These are phyloP conservation scores for Neopestalotiopsis rosae DNA, from an alignment of 2,329 filamentous ascomycete species.

Conservation along the genomic window DNA sequence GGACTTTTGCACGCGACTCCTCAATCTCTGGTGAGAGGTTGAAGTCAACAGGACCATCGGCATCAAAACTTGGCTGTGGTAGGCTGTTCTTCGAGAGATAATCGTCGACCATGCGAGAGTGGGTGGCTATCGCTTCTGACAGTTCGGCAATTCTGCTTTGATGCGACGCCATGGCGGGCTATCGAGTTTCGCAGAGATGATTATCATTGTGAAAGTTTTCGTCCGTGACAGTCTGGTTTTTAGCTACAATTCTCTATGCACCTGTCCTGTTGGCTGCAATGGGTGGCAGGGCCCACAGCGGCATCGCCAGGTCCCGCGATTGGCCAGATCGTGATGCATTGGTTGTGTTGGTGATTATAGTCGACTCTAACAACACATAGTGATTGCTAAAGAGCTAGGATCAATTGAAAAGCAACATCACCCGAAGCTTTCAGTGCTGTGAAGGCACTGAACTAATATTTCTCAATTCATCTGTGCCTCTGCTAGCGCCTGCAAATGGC, in stretches of 20 bases:
- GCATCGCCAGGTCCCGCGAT: not conserved
- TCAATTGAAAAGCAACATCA: too few species aligned
- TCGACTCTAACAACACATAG: too few species aligned
- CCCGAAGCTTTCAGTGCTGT: too few species aligned
- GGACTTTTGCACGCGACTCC: not conserved
- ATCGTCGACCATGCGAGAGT: not conserved
- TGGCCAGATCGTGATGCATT: not conserved
- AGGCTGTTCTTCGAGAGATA: not conserved
- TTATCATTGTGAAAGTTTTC: not conserved
- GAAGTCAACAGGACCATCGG: not conserved
- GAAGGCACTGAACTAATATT: too few species aligned
- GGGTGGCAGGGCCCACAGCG: not conserved
- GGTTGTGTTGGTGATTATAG: too few species aligned
- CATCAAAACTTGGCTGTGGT: not conserved
- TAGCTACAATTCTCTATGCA: not conserved
- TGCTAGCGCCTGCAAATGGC: too few species aligned
- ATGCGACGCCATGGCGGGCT: not conserved
- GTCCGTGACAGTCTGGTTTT: not conserved
- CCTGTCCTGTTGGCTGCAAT: too few species aligned
- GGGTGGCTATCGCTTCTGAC: not conserved
- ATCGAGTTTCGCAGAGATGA: not conserved
- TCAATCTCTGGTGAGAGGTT: not conserved
- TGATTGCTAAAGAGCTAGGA: too few species aligned
- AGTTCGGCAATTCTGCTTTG: not conserved
- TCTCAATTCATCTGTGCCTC: too few species aligned